phyloP scores from a whole-genome alignment of 2,329 filamentous ascomycete genomes.

The Aspergillus tamarii region DNA sequence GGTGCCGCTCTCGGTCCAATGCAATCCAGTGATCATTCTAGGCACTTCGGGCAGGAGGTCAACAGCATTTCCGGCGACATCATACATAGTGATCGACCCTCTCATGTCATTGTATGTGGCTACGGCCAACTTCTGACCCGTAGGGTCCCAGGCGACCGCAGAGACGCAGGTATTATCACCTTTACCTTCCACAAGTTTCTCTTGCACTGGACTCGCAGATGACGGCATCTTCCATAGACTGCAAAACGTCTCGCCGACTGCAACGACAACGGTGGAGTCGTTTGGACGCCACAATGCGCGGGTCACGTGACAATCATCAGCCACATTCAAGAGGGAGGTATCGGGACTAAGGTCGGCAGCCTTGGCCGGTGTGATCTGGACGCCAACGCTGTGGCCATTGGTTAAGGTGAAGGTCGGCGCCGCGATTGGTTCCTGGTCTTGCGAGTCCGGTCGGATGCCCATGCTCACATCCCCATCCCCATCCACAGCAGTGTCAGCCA shows the following conservation, averaged over 20 bases:
- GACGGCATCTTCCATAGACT: constrained; percentile 48
- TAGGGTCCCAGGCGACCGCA: constrained; percentile 50
- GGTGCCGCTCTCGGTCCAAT: constrained; percentile 45
- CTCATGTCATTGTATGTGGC: constrained; percentile 49
- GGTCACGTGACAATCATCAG: constrained; percentile 44
- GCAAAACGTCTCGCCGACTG: constrained; percentile 49
- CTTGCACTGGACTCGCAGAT: constrained; percentile 31
- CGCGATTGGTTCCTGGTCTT: constrained; percentile 35
- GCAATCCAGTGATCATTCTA: constrained; percentile 46
- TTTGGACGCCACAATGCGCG: constrained; percentile 48
- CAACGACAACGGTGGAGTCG: constrained; percentile 46
- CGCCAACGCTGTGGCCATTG: constrained; percentile 49
- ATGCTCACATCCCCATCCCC: constrained; percentile 50
- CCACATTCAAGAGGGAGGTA: constrained; percentile 47
- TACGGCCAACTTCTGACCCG: constrained; percentile 49
- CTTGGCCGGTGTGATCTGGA: constrained; percentile 54
- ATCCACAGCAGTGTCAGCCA: constrained; percentile 37
- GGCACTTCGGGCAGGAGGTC: constrained; percentile 51
- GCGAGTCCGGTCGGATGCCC: constrained; percentile 31
- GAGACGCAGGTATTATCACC: constrained; percentile 43
- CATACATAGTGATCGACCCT: constrained; percentile 49
- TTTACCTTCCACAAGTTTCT: constrained; percentile 41
- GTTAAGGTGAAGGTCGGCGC: constrained; percentile 44
- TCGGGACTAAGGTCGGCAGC: constrained; percentile 49
- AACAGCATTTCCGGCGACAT: constrained; percentile 46